phyloP scores from a whole-genome alignment of 108 stramenopile species.

The Mayamaea pseudoterrestris region DNA sequence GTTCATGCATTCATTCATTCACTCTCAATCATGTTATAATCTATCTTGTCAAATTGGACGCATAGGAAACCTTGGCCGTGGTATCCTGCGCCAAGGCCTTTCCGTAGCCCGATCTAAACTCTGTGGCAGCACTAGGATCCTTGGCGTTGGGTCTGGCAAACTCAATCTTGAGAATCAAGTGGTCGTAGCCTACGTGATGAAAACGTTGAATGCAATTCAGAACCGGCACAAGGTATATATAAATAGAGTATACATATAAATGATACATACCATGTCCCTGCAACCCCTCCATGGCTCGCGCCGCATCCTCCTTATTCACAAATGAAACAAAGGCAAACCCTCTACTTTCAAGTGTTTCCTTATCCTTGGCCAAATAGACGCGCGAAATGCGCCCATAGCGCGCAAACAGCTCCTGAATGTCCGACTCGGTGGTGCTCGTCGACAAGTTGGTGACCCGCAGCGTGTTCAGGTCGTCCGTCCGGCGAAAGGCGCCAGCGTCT shows the following conservation, averaged over 20 bases:
- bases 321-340: conserved; percentile 98
- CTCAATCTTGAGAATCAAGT: conserved; percentile 98
- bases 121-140: conserved; percentile 64
- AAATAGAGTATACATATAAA: too few relatives aligned
- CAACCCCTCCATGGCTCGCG: conserved; percentile 85
- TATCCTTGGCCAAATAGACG: conserved; percentile 94
- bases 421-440: conserved; percentile 92
- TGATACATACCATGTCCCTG: conserved; percentile 95
- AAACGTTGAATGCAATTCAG: too few relatives aligned
- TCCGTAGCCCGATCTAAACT: conserved; percentile 88
- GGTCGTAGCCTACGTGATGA: too few relatives aligned
- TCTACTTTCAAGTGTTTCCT: conserved; percentile 82
- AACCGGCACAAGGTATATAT: too few relatives aligned
- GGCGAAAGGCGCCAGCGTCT: conserved; percentile 16
- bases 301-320: conserved; percentile 83
- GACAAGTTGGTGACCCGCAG: conserved; percentile 98
- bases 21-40: too few relatives aligned
- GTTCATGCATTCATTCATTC: too few relatives aligned
- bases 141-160: conserved; percentile 95
- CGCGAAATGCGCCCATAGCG: conserved; percentile 92
- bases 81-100: conserved; percentile 97
- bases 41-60: conserved; percentile 82
- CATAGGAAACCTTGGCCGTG: conserved; percentile 88
- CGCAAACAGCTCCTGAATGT: conserved; percentile 88
- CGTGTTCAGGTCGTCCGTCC: conserved; percentile 86